These are phyloP conservation scores for Fomes fomentarius DNA, from an alignment of 1,284 basidiomycete species.

Conservation along the genomic window DNA sequence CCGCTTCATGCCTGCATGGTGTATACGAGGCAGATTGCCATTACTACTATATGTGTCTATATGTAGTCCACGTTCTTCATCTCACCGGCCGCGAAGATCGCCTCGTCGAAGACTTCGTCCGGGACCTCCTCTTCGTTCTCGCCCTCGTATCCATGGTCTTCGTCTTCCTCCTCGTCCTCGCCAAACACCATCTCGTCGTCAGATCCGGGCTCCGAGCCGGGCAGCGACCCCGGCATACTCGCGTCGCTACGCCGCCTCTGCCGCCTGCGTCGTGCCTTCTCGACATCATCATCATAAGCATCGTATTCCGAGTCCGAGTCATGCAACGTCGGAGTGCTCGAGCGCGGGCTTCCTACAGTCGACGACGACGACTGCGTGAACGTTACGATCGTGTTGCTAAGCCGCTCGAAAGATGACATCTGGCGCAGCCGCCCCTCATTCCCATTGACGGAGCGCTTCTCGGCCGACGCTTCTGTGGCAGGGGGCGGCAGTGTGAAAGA, in stretches of 20 bases:
- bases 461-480: conserved; percentile 30
- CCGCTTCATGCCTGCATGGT: no score
- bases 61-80: conserved; percentile 85
- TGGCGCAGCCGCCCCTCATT: conserved; percentile 52
- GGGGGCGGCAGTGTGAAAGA: conserved; percentile 34
- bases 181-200: conserved; percentile 55
- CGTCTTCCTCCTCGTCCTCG: conserved; percentile 47
- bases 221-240: conserved; percentile 83
- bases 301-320: conserved; percentile 62
- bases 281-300: conserved; percentile 40
- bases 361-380: conserved; percentile 45
- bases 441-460: conserved; percentile 21
- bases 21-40: no score
- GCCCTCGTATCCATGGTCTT: conserved; percentile 39
- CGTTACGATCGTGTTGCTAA: conserved; percentile 59
- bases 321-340: conserved; percentile 53
- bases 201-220: conserved; percentile 38
- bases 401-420: conserved; percentile 72
- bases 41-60: conserved; percentile 31
- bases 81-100: conserved; percentile 79
- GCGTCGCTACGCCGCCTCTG: conserved; percentile 62
- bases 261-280: conserved; percentile 40
- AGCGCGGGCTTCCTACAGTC: conserved; percentile 49
- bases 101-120: conserved; percentile 78
- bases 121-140: conserved; percentile 51